These are phyloP conservation scores for Mycena epipterygia DNA, from an alignment of 768 basidiomycete genomes.

Conservation along the genomic window DNA sequence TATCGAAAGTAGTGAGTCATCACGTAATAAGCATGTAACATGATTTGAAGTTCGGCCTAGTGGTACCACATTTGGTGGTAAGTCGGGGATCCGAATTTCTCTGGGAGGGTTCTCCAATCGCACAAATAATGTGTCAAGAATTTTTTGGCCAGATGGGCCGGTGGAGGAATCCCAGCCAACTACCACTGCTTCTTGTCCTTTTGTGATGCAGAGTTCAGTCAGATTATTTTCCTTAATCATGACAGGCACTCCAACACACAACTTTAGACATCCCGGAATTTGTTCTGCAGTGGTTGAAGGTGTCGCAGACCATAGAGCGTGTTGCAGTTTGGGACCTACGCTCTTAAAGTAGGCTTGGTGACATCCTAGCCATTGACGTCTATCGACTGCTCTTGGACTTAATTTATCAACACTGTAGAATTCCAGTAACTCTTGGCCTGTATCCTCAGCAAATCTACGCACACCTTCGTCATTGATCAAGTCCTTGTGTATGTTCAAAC, in stretches of 20 bases:
- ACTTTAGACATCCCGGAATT: background rate
- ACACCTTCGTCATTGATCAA: background rate
- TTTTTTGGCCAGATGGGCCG: background rate
- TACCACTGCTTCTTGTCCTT: background rate
- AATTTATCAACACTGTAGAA: conserved; percentile 2
- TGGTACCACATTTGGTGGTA: background rate
- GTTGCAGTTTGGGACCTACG: background rate
- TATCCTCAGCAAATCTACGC: background rate
- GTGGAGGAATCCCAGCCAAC: background rate
- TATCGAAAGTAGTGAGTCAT: background rate
- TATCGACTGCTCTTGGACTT: background rate
- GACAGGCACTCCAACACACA: background rate
- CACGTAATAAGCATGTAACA: background rate
- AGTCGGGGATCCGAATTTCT: background rate
- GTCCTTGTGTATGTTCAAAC: background rate
- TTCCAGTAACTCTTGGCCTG: background rate
- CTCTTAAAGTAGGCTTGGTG: background rate
- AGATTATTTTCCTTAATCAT: background rate
- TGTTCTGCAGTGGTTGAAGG: background rate
- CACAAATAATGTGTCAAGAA: background rate
- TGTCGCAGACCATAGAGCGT: background rate
- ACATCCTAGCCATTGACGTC: background rate
- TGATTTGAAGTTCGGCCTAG: background rate
- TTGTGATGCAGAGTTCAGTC: background rate
- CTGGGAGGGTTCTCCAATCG: background rate